phyloP scores from a whole-genome alignment of 1,284 basidiomycete species.

The Puccinia novopanici region DNA sequence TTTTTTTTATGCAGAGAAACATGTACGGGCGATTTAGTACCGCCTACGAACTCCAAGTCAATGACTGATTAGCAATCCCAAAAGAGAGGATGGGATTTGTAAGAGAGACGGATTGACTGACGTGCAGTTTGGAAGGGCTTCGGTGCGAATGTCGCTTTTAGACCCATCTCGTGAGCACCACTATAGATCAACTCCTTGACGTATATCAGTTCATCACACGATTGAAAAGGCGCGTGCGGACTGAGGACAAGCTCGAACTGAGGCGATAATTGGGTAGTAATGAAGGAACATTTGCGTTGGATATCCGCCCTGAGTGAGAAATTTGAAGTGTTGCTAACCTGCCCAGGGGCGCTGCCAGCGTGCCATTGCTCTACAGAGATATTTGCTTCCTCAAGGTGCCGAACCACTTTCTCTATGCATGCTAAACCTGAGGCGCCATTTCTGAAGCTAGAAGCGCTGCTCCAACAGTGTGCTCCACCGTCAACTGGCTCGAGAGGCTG shows the following conservation, averaged over 20 bases:
- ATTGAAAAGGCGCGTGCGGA: conserved; percentile 49
- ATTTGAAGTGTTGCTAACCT: conserved; percentile 19
- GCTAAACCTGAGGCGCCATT: conserved; percentile 33
- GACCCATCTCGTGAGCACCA: conserved; percentile 45
- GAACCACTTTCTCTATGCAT: conserved; percentile 38
- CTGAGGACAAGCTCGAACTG: conserved; percentile 45
- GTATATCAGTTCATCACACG: conserved; percentile 48
- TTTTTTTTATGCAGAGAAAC: conserved; percentile 41
- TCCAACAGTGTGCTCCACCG: conserved; percentile 36
- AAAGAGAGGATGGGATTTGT: not conserved
- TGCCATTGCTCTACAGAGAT: conserved; percentile 49
- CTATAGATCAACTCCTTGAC: conserved; percentile 47
- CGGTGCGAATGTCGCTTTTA: conserved; percentile 48
- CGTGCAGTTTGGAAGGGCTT: conserved; percentile 36
- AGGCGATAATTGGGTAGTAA: conserved; percentile 4
- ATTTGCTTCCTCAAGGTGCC: conserved; percentile 20
- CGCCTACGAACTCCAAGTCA: conserved; percentile 1
- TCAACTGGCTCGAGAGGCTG: conserved; percentile 28
- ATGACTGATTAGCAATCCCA: conserved; percentile 6
- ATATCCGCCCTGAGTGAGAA: not conserved
- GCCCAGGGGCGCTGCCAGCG: conserved; percentile 39
- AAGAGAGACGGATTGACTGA: not conserved
- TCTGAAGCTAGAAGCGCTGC: conserved; percentile 33
- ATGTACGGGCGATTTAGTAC: conserved; percentile 40
- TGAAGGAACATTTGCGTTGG: conserved; percentile 14